These are phyloP conservation scores for Nemania sp. DNA, from an alignment of 2,329 filamentous ascomycete genomes.

Conservation along the genomic window DNA sequence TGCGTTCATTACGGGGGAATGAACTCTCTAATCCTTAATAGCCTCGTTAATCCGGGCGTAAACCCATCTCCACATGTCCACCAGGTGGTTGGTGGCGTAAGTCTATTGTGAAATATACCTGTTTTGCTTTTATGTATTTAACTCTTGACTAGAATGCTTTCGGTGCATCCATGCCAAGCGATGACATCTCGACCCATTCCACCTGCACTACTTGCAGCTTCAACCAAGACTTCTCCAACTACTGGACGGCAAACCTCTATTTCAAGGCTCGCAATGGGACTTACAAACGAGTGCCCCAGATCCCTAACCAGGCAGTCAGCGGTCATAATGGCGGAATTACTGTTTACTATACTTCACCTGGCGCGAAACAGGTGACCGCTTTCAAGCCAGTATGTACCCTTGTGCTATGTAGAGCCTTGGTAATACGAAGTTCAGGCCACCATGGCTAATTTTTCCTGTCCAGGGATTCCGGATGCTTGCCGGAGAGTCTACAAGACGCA, in stretches of 20 bases:
- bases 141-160: constrained; percentile 35
- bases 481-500: constrained; percentile 51
- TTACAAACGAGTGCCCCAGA: constrained; percentile 42
- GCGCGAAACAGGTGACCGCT: constrained; percentile 51
- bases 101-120: background rate
- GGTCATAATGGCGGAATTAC: constrained; percentile 43
- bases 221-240: constrained; percentile 52
- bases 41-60: constrained; percentile 40
- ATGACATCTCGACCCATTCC: constrained; percentile 38
- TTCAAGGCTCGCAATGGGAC: constrained; percentile 48
- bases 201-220: constrained; percentile 52
- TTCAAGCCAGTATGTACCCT: constrained; percentile 56
- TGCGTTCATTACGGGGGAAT: background rate
- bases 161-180: constrained; percentile 35
- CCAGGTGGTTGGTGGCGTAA: constrained; percentile 41
- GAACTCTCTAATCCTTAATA: constrained; percentile 23
- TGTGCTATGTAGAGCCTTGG: background rate
- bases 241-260: constrained; percentile 51
- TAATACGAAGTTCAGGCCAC: background rate
- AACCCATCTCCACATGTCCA: constrained; percentile 42
- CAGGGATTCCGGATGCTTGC: constrained; percentile 58
- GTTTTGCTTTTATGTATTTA: constrained; percentile 44
- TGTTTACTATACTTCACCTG: constrained; percentile 54
- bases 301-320: constrained; percentile 41
- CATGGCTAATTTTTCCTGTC: constrained; percentile 55